A percentile compares a stretch with the other conserved stretches of the same genome.
Conservation (phyloP, 805 yeast species). For the Cyberlindnera meyerae region DNA sequence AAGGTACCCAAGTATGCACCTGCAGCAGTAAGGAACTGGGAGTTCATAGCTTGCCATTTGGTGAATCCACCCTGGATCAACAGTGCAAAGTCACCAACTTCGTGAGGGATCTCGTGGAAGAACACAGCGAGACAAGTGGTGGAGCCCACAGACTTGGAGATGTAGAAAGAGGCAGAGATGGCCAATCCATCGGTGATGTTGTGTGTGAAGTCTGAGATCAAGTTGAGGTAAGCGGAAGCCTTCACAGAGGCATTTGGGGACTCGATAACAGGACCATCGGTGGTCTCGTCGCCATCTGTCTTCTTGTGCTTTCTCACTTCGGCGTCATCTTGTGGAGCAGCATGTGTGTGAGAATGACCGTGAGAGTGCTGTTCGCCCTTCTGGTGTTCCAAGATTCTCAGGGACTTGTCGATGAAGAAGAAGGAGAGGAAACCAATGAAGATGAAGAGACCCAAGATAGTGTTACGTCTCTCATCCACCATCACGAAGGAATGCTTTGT, state of each 20-base stretch:
- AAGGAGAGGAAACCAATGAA: conserved; percentile 59
- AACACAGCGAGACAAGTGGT: conserved; percentile 67
- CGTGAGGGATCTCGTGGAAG: conserved; percentile 78
- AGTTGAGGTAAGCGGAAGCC: conserved; percentile 53
- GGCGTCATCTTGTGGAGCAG: no score
- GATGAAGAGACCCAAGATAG: conserved; percentile 47
- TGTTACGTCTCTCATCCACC: conserved; percentile 47
- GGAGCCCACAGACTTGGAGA: conserved; percentile 55
- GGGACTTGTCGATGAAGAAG: conserved; percentile 54
- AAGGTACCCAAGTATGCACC: conserved; percentile 66
- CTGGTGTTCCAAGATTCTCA: conserved; percentile 45
- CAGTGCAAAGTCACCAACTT: conserved; percentile 74
- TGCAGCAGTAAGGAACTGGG: conserved; percentile 60
- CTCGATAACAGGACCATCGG: conserved; percentile 26
- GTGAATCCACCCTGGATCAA: conserved; percentile 65
- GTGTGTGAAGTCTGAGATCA: conserved; percentile 68
- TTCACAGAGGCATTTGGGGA: conserved; percentile 34
- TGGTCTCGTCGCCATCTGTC: conserved; percentile 24
- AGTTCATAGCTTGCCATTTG: conserved; percentile 58
- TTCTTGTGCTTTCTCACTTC: conserved; percentile 18
- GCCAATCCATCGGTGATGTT: conserved; percentile 78
- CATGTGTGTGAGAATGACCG: conserved; percentile 23
- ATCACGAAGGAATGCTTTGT: conserved; percentile 39
- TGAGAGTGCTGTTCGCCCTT: conserved; percentile 36
- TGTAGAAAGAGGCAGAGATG: conserved; percentile 64